phyloP scores from a whole-genome alignment of 768 basidiomycete species.

The Lactifluus volemus region DNA sequence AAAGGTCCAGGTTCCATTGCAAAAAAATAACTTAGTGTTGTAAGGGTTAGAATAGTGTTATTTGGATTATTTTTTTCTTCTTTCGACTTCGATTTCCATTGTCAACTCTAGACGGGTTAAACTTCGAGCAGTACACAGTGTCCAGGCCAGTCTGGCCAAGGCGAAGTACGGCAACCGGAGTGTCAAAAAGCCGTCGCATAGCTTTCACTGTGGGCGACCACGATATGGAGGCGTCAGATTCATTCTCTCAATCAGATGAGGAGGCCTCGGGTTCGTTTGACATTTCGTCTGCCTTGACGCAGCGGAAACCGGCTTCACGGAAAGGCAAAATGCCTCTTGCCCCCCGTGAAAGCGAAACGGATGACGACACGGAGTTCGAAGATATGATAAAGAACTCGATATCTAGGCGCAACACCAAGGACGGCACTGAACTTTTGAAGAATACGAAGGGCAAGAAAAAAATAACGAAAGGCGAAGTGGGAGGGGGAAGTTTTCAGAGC shows the following conservation, averaged over 20 bases:
- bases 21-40: background rate
- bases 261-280: conserved; percentile 33
- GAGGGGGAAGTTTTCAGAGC: conserved; percentile 93
- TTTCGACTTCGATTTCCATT: background rate
- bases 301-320: background rate
- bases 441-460: conserved; percentile 68
- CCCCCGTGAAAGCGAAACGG: conserved; percentile 31
- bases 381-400: conserved; percentile 64
- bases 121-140: no score
- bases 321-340: background rate
- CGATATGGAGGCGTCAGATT: background rate
- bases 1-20: no score
- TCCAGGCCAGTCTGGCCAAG: background rate
- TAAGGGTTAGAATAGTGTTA: background rate
- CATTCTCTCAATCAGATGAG: conserved; percentile 6
- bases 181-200: background rate
- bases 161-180: background rate
- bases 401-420: conserved; percentile 61
- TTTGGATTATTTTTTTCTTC: background rate
- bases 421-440: conserved; percentile 69
- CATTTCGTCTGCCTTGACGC: conserved; percentile 51
- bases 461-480: conserved; percentile 65
- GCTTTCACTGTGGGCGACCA: background rate
- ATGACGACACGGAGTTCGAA: conserved; percentile 45
- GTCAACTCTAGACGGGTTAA: no score